These are phyloP conservation scores for Leptographium flavum DNA, from an alignment of 2,329 filamentous ascomycete species.

Conservation along the genomic window DNA sequence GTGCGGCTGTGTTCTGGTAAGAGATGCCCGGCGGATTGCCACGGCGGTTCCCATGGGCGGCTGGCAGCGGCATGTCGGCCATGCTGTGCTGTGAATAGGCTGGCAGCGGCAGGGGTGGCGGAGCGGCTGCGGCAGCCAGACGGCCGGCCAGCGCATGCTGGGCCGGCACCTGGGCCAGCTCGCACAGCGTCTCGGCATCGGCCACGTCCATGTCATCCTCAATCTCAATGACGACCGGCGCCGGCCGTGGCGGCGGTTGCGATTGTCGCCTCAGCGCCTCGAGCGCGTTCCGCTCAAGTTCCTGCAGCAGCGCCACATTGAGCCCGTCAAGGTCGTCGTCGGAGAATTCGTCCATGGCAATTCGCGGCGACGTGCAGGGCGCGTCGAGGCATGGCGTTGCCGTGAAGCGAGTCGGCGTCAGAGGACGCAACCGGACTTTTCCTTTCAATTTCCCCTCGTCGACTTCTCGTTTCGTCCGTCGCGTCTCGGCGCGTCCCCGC, in stretches of 20 bases:
- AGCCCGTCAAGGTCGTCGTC: conserved; percentile 51
- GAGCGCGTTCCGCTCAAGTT: conserved; percentile 42
- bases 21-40: too few species aligned
- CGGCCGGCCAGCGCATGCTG: conserved; percentile 7
- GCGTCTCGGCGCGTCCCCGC: too few species aligned
- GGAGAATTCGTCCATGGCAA: conserved; percentile 41
- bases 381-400: background rate
- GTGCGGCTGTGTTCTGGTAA: too few species aligned
- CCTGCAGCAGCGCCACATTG: conserved; percentile 40
- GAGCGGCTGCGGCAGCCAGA: conserved; percentile 7
- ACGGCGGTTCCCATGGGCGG: background rate
- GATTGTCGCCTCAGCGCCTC: conserved; percentile 19
- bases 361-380: background rate
- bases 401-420: too few species aligned
- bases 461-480: too few species aligned
- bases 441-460: too few species aligned
- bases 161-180: conserved; percentile 9
- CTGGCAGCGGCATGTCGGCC: conserved; percentile 7
- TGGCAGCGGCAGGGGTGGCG: conserved; percentile 6
- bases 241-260: conserved; percentile 3
- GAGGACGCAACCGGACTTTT: too few species aligned
- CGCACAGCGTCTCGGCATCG: conserved; percentile 9
- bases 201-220: conserved; percentile 4
- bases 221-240: background rate
- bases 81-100: conserved; percentile 9